Conservation (phyloP, 345 rosid species). For the Populus davidiana region DNA sequence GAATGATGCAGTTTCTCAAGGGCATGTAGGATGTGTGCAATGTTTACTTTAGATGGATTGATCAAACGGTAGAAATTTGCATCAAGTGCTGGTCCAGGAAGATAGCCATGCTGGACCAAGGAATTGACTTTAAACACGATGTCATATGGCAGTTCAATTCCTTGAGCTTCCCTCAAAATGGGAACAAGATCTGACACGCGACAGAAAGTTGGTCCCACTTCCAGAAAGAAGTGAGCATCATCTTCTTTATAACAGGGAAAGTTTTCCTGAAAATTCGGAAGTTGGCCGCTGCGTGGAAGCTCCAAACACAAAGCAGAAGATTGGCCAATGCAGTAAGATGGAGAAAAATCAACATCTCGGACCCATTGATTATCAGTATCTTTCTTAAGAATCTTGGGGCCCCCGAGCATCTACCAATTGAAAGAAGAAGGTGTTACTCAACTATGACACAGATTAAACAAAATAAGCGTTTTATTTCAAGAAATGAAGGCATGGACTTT, state of each 20-base stretch:
- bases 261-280: slow-evolving; percentile 35
- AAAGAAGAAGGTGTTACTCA: background rate
- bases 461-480: background rate
- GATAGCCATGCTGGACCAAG: slow-evolving; percentile 47
- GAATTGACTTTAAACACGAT: slow-evolving; percentile 42
- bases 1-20: slow-evolving; percentile 33
- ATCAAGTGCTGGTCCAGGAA: slow-evolving; percentile 45
- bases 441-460: background rate
- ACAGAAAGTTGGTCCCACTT: slow-evolving; percentile 31
- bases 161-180: slow-evolving; percentile 35
- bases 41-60: slow-evolving; percentile 16
- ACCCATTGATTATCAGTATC: slow-evolving; percentile 36
- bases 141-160: slow-evolving; percentile 32
- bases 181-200: slow-evolving; percentile 33
- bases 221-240: slow-evolving; percentile 6
- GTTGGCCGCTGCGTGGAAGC: slow-evolving; percentile 24
- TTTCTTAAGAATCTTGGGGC: slow-evolving; percentile 30
- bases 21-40: slow-evolving; percentile 36
- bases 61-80: slow-evolving; percentile 29
- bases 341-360: slow-evolving; percentile 48
- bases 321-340: slow-evolving; percentile 42
- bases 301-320: slow-evolving; percentile 51
- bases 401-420: slow-evolving; percentile 28
- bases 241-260: slow-evolving; percentile 34
- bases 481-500: background rate